Conservation (phyloP, 345 rosid genomes). For the Euphorbia tirucalli region DNA sequence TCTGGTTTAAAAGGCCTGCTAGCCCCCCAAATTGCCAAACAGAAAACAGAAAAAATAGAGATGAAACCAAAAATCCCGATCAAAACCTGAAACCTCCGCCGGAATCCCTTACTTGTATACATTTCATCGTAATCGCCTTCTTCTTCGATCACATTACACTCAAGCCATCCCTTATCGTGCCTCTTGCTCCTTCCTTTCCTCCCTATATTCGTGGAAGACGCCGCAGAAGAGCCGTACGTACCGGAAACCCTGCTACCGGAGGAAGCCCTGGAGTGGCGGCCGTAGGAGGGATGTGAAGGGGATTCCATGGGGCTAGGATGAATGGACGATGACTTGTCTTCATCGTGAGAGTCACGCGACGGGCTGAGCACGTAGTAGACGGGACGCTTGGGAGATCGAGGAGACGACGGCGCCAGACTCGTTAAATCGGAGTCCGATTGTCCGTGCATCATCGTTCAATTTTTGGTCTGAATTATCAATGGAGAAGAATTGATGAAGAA, state of each 20-base stretch:
- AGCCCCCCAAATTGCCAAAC: slow-evolving; percentile 22
- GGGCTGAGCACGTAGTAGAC: slow-evolving; percentile 27
- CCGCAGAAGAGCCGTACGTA: neutral
- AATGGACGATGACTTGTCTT: slow-evolving; percentile 18
- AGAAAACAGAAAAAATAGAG: slow-evolving; percentile 4
- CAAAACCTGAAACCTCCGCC: slow-evolving; percentile 6
- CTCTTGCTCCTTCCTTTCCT: slow-evolving; percentile 8
- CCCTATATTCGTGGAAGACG: neutral
- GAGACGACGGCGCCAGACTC: slow-evolving; percentile 11
- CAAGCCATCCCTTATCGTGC: slow-evolving; percentile 10
- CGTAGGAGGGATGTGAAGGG: slow-evolving; percentile 24
- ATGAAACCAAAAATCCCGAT: slow-evolving; percentile 6
- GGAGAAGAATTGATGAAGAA: too few species aligned
- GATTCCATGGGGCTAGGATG: slow-evolving; percentile 17
- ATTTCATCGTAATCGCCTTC: slow-evolving; percentile 3
- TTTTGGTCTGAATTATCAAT: neutral
- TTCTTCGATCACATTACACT: slow-evolving; percentile 16
- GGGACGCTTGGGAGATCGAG: slow-evolving; percentile 20
- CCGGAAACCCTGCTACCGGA: slow-evolving; percentile 25
- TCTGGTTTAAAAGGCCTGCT: slow-evolving; percentile 24
- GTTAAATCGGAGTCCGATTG: slow-evolving; percentile 21
- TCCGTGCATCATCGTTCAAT: slow-evolving; percentile 1
- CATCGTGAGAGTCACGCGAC: slow-evolving; percentile 22
- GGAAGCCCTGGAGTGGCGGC: slow-evolving; percentile 15
- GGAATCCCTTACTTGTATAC: neutral